phyloP scores from a whole-genome alignment of 148 eudicot genomes.

The Spergularia marina region DNA sequence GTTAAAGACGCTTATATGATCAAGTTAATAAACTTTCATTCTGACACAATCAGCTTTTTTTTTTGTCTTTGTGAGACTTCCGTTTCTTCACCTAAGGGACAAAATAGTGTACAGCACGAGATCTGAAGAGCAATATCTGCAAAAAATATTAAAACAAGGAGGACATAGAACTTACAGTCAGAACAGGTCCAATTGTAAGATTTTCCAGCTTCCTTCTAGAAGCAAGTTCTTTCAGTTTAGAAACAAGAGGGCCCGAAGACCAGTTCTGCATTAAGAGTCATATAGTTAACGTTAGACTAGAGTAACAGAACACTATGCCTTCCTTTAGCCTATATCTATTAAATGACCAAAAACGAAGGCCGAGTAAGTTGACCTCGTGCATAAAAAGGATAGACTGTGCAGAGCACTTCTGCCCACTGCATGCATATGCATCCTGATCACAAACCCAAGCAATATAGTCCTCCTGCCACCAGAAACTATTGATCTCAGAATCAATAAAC shows the following conservation, averaged over 20 bases:
- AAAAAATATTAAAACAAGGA: not conserved
- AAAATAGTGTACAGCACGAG: not conserved
- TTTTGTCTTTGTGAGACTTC: not conserved
- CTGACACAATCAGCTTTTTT: too few relatives aligned
- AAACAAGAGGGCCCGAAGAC: conserved; percentile 61
- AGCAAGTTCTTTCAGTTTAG: conserved; percentile 68
- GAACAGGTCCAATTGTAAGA: conserved; percentile 83
- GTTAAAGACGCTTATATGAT: too few relatives aligned
- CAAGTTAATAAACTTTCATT: too few relatives aligned
- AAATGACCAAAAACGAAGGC: not conserved
- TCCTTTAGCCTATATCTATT: not conserved
- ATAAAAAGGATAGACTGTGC: conserved; percentile 91
- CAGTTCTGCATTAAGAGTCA: conserved; percentile 58
- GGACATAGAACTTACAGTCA: conserved; percentile 51
- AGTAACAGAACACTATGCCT: not conserved
- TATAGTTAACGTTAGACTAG: not conserved
- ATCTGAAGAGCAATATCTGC: not conserved
- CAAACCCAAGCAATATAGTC: conserved; percentile 98
- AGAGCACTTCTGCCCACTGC: conserved; percentile 96
- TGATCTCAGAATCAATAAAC: conserved; percentile 6
- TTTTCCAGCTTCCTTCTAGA: conserved; percentile 77
- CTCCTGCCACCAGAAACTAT: conserved; percentile 44
- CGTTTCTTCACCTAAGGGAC: not conserved
- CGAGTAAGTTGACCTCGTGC: conserved; percentile 65
- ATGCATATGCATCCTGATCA: conserved; percentile 98